Evolutionary conservation across 345 rosid species (phyloP).

Genomic region (Hibiscus mutabilis): DNA sequence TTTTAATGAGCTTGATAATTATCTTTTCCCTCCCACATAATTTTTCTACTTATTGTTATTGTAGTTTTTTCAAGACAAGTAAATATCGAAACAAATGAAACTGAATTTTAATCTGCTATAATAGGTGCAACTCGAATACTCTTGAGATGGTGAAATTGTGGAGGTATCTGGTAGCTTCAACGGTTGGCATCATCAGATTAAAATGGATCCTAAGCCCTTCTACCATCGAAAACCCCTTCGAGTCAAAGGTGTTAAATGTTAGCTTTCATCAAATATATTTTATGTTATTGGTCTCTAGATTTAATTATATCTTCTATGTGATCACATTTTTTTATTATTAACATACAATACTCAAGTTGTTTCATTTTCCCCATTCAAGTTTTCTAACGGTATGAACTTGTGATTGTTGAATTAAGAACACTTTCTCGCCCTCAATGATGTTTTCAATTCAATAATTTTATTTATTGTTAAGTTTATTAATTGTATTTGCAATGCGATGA

Average conservation of each 20-base stretch:
- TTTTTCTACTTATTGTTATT: background rate
- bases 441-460: no score
- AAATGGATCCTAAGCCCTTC: slow-evolving; percentile 62
- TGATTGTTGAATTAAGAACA: no score
- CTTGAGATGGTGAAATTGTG: no score
- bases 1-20: no score
- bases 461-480: no score
- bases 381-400: background rate
- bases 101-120: no score
- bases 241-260: slow-evolving; percentile 39
- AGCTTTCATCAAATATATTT: background rate
- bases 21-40: no score
- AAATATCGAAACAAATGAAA: background rate
- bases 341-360: background rate
- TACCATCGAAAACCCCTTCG: slow-evolving; percentile 21
- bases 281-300: background rate
- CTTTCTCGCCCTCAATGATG: no score
- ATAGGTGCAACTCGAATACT: no score
- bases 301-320: background rate
- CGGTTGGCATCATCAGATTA: no score
- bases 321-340: no score
- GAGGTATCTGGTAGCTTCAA: slow-evolving; percentile 94
- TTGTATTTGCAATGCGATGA: no score
- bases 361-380: background rate
- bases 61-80: background rate